phyloP scores from a whole-genome alignment of 2,329 filamentous ascomycete species.

The Cladosporium phlei region DNA sequence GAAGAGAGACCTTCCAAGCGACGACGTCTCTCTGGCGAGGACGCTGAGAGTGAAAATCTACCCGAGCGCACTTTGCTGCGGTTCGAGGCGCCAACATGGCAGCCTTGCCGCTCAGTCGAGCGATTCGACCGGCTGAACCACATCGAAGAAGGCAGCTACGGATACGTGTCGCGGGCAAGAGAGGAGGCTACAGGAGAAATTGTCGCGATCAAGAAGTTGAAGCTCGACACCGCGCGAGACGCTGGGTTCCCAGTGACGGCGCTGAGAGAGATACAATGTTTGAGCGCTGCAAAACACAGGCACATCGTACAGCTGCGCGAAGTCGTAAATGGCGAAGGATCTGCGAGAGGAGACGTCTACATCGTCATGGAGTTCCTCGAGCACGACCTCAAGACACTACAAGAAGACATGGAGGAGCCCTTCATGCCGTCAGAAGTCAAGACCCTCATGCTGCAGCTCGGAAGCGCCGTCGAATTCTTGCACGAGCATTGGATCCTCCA shows the following conservation, averaged over 20 bases:
- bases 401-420: slow-evolving; percentile 89
- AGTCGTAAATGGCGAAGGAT: slow-evolving; percentile 54
- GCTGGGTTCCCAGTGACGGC: slow-evolving; percentile 83
- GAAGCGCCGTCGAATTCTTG: slow-evolving; percentile 74
- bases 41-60: slow-evolving; percentile 16
- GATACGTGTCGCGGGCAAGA: slow-evolving; percentile 81
- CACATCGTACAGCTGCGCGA: slow-evolving; percentile 81
- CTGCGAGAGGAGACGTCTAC: slow-evolving; percentile 59
- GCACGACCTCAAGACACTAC: slow-evolving; percentile 89
- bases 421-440: slow-evolving; percentile 92
- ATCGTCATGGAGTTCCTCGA: slow-evolving; percentile 97
- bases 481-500: slow-evolving; percentile 85
- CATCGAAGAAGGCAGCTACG: slow-evolving; percentile 96
- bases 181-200: slow-evolving; percentile 70
- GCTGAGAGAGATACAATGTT: slow-evolving; percentile 85
- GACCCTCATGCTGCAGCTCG: slow-evolving; percentile 78
- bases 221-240: slow-evolving; percentile 74
- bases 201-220: slow-evolving; percentile 89
- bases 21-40: slow-evolving; percentile 51
- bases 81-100: slow-evolving; percentile 66
- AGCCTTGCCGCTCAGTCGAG: slow-evolving; percentile 70
- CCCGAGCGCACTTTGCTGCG: slow-evolving; percentile 59
- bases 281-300: slow-evolving; percentile 71
- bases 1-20: slow-evolving; percentile 51
- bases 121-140: slow-evolving; percentile 91